Conservation (phyloP, 768 basidiomycete species). For the Termitomyces sp. region DNA sequence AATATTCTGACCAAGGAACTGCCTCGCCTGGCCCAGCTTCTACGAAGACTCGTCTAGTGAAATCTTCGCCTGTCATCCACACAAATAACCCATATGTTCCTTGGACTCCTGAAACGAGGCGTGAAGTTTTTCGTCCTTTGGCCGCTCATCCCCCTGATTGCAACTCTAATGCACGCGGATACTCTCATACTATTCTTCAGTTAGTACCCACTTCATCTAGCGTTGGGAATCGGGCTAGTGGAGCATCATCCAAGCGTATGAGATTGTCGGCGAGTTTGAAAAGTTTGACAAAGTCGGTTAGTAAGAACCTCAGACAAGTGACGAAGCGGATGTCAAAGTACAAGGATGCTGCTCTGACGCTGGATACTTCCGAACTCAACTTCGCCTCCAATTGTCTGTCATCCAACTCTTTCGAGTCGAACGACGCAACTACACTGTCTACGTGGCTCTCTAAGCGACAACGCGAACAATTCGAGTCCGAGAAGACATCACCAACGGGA, state of each 20-base stretch:
- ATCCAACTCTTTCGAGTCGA: constrained; percentile 18
- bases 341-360: constrained; percentile 7
- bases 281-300: constrained; percentile 20
- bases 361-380: background rate
- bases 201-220: background rate
- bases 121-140: constrained; percentile 32
- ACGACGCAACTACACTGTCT: constrained; percentile 19
- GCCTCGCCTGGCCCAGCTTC: background rate
- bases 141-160: constrained; percentile 32
- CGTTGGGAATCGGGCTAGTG: background rate
- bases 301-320: constrained; percentile 21
- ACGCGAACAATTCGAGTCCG: constrained; percentile 20
- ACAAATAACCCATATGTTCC: constrained; percentile 55
- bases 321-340: constrained; percentile 17
- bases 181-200: constrained; percentile 26
- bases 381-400: constrained; percentile 7
- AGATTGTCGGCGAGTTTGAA: constrained; percentile 29
- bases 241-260: constrained; percentile 4
- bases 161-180: constrained; percentile 23
- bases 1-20: constrained; percentile 3
- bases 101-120: constrained; percentile 40
- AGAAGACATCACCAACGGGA: constrained; percentile 18
- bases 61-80: constrained; percentile 34
- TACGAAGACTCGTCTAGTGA: background rate
- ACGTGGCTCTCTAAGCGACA: constrained; percentile 37